A percentile compares a stretch with the other conserved stretches of the same genome.
These are phyloP conservation scores for Phytophthora meadii DNA, from an alignment of 352 stramenopile species.

Conservation along the genomic window DNA sequence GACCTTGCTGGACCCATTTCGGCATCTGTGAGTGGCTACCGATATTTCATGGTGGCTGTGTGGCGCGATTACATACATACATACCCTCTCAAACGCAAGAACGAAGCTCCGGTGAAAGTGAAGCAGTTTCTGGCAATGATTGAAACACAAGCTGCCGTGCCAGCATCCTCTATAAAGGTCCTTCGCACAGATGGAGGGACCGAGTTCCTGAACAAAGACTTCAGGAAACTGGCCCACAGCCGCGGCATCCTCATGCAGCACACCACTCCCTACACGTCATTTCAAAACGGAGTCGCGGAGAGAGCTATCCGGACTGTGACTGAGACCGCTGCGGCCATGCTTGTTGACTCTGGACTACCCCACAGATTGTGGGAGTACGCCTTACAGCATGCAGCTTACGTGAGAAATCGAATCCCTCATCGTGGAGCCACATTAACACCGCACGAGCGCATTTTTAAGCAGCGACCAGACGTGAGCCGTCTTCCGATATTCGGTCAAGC, in stretches of 20 bases:
- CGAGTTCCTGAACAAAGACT: conserved; percentile 10
- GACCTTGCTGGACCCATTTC: too few relatives aligned
- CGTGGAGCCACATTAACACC: neutral
- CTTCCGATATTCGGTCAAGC: conserved; percentile 6
- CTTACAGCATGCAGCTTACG: conserved; percentile 1
- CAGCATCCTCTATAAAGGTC: neutral
- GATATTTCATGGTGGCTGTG: conserved; percentile 7
- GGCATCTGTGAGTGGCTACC: neutral
- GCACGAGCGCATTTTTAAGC: conserved; percentile 3
- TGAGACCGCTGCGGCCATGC: conserved; percentile 5
- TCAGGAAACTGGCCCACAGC: neutral
- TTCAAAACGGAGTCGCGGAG: conserved; percentile 12
- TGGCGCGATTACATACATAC: conserved; percentile 10
- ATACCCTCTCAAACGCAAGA: neutral
- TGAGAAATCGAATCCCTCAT: conserved; percentile 9
- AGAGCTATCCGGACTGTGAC: conserved; percentile 2
- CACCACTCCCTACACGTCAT: neutral
- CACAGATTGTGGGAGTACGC: conserved; percentile 14
- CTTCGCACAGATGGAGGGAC: conserved; percentile 10
- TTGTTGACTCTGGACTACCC: conserved; percentile 1
- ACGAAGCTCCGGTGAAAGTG: neutral
- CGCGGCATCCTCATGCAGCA: neutral
- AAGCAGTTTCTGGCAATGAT: conserved; percentile 4
- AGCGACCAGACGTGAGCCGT: neutral
- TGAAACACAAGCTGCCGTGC: neutral